phyloP scores from a whole-genome alignment of 495 filamentous ascomycete genomes.

The Hypoxylon crocopeplum region DNA sequence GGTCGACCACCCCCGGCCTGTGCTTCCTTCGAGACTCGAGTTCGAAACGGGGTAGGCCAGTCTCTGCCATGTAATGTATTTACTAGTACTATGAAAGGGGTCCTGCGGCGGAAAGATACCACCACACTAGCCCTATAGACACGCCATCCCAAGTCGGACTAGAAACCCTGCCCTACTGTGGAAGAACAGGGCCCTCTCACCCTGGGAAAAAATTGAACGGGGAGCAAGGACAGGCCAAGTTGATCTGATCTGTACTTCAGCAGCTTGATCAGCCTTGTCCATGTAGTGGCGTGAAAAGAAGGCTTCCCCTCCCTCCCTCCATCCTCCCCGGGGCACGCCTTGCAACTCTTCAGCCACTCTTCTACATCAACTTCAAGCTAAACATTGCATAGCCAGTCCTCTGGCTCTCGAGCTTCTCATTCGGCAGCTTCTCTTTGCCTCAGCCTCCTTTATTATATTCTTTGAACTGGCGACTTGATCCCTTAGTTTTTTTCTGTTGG shows the following conservation, averaged over 20 bases:
- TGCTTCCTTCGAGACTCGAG: conserved; percentile 33
- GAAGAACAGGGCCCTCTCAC: conserved; percentile 25
- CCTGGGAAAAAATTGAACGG: conserved; percentile 31
- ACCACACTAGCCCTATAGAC: conserved; percentile 40
- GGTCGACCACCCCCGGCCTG: conserved; percentile 37
- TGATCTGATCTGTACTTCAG: conserved; percentile 35
- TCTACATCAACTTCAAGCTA: conserved; percentile 29
- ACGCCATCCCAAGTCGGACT: conserved; percentile 41
- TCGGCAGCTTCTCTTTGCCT: conserved; percentile 9
- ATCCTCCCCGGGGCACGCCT: conserved; percentile 39
- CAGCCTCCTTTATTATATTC: conserved; percentile 22
- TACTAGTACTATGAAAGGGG: conserved; percentile 32
- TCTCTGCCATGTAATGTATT: conserved; percentile 20
- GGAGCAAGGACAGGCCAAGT: conserved; percentile 36
- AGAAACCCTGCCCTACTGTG: conserved; percentile 31
- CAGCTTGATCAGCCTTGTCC: conserved; percentile 43
- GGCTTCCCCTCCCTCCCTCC: conserved; percentile 38
- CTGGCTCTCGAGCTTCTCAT: conserved; percentile 18
- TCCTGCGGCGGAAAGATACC: conserved; percentile 36
- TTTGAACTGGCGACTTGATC: conserved; percentile 16
- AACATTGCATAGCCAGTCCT: conserved; percentile 15
- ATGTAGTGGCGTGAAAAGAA: conserved; percentile 40
- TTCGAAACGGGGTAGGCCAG: conserved; percentile 40
- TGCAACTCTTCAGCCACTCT: conserved; percentile 40
- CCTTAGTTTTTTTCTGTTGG: conserved; percentile 7